Percentiles rank a stretch among this genome's conserved stretches.
These are phyloP conservation scores for Austroboletus festivus DNA, from an alignment of 768 basidiomycete species.

Conservation along the genomic window DNA sequence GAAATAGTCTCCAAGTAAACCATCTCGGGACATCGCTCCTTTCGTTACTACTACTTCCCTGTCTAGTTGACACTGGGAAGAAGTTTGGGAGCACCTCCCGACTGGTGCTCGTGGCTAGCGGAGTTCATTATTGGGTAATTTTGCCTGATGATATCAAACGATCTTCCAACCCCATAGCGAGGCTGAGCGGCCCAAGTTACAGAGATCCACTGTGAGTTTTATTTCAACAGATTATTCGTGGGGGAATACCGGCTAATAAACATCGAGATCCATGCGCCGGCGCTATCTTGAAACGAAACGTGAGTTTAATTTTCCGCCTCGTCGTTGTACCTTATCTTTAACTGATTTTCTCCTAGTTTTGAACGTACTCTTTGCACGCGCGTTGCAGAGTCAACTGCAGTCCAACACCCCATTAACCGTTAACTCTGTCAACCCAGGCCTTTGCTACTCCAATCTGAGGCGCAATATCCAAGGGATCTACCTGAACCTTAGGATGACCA, in stretches of 20 bases:
- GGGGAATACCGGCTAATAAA: neutral
- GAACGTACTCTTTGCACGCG: slow-evolving; percentile 30
- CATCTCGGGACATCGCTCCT: slow-evolving; percentile 31
- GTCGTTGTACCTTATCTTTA: neutral
- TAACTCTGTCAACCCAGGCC: slow-evolving; percentile 30
- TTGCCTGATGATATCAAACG: slow-evolving; percentile 19
- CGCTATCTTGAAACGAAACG: slow-evolving; percentile 30
- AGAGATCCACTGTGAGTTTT: slow-evolving; percentile 17
- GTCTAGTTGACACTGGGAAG: slow-evolving; percentile 25
- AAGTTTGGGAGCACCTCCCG: slow-evolving; percentile 21
- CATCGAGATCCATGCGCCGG: slow-evolving; percentile 8
- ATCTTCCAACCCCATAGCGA: slow-evolving; percentile 23
- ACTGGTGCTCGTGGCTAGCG: slow-evolving; percentile 34
- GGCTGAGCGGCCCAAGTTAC: slow-evolving; percentile 22
- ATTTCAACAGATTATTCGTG: neutral
- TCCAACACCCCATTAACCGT: slow-evolving; percentile 22
- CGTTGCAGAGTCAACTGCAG: slow-evolving; percentile 22
- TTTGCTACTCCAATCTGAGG: slow-evolving; percentile 27
- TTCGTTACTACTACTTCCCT: slow-evolving; percentile 33
- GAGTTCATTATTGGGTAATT: slow-evolving; percentile 17
- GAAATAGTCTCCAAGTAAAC: slow-evolving; percentile 35
- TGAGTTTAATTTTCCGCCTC: slow-evolving; percentile 4
- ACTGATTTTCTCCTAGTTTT: slow-evolving; percentile 19
- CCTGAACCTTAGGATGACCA: neutral
- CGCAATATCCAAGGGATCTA: neutral